Evolutionary conservation across 768 basidiomycete species (phyloP).

Genomic region (Auricularia sp.): DNA sequence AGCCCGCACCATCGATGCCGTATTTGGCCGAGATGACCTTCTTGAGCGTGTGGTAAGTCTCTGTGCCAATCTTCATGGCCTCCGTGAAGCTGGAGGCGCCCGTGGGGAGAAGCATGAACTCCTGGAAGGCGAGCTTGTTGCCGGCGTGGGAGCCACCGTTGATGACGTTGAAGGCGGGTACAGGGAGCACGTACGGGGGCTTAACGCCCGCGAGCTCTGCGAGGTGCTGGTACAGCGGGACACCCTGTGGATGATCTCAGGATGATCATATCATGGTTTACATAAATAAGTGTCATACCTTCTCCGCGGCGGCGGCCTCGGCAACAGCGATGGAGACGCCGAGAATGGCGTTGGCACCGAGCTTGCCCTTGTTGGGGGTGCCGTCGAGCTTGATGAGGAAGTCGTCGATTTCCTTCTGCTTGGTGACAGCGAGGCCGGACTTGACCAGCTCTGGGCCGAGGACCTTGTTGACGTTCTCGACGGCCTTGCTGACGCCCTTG

Average conservation of each 20-base stretch:
- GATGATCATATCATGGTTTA: neutral
- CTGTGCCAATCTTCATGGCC: constrained; percentile 97
- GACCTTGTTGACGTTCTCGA: constrained; percentile 83
- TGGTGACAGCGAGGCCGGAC: constrained; percentile 70
- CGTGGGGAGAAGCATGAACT: constrained; percentile 98
- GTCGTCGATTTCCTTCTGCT: constrained; percentile 94
- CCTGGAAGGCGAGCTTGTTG: constrained; percentile 99
- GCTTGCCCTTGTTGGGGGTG: constrained; percentile 96
- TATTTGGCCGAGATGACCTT: constrained; percentile 99
- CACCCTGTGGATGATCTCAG: constrained; percentile 31
- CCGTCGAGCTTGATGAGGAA: constrained; percentile 97
- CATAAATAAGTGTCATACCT: constrained; percentile 27
- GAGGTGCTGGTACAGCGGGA: constrained; percentile 94
- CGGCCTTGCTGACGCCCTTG: constrained; percentile 93
- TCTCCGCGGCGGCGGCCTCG: constrained; percentile 89
- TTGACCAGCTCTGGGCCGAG: constrained; percentile 87
- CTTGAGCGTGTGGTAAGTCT: constrained; percentile 97
- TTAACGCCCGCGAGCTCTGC: constrained; percentile 94
- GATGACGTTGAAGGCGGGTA: constrained; percentile 97
- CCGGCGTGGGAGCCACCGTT: constrained; percentile 99
- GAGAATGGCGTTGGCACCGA: constrained; percentile 98
- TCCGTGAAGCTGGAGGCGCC: constrained; percentile 88
- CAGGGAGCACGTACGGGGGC: constrained; percentile 85
- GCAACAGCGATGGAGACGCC: constrained; percentile 95
- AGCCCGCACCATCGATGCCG: constrained; percentile 81